phyloP scores from a whole-genome alignment of 192 early-diverging fungal genomes.

The Phlyctochytrium arcticum region DNA sequence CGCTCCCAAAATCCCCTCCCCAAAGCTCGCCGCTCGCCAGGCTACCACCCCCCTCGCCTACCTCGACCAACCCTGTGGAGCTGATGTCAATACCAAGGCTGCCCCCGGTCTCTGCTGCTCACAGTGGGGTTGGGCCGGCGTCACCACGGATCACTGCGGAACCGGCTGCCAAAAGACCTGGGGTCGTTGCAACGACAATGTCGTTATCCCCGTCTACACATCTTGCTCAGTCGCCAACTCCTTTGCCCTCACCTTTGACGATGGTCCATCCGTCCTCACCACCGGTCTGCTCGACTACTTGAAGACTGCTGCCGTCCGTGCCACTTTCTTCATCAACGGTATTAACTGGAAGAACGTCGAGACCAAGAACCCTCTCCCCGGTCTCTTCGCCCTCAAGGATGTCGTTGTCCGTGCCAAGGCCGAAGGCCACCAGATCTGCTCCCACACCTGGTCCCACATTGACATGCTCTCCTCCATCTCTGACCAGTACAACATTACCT shows the following conservation, averaged over 20 bases:
- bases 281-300: constrained; percentile 45
- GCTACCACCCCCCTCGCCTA: not conserved
- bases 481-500: not conserved
- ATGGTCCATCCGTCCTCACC: constrained; percentile 53
- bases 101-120: constrained; percentile 14
- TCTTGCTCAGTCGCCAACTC: not conserved
- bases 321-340: constrained; percentile 63
- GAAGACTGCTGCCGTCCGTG: constrained; percentile 34
- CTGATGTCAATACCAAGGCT: not conserved
- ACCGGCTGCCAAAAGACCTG: not conserved
- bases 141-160: constrained; percentile 15
- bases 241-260: constrained; percentile 53
- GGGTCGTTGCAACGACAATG: not conserved
- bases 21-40: not conserved
- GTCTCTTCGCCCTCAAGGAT: not conserved
- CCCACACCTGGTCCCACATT: constrained; percentile 51
- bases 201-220: not conserved
- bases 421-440: not conserved
- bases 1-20: not conserved
- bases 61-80: not conserved
- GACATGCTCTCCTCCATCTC: constrained; percentile 23
- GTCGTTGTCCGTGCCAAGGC: not conserved
- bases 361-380: not conserved
- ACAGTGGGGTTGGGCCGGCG: constrained; percentile 11
- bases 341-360: constrained; percentile 37